Evolutionary conservation across 331 rosid species (phyloP), one percentile per base, ranked within the genome.

Genomic region (Acacia concinna): DNA sequence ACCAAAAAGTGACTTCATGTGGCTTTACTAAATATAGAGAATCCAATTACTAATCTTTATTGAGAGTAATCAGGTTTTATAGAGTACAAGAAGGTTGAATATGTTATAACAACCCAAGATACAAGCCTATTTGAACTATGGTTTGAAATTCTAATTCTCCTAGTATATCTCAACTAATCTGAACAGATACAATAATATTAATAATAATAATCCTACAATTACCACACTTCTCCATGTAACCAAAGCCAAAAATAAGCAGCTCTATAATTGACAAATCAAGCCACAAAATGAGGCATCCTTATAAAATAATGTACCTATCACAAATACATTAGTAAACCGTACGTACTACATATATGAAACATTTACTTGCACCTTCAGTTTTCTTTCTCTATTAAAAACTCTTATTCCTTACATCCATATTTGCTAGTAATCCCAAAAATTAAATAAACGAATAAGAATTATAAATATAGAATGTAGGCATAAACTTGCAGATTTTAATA

Each of bases 381-480:
- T n/a, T 71, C 81, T 72, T 10, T 64, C 4, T 89, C 5, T 90
- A 89, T 90, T 87, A 88, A 86, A 86, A 90, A 40, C 75, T 77
- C 73, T 82, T 84, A 76, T 84, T 85, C 74, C 62, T 74, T 85
- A 77, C 71, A 71, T 80, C 18, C 25, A 17, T 71, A 32, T 57
- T 25, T 82, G 34, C 30, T 77, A 37, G 32, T 56, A 57, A 85
- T 20, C 34, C 73, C 78, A 82, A 78, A 23, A 88, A 88, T 62
- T 25, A 83, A 86, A 84, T 76, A 76, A 82, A 90, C 76, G 83
- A 86, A 81, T 85, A 4, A 80, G 60, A 77, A 20, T 1, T 71
- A 40, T 56, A 56, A 56, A 21, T 56, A 75, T n/a, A 40, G 40
- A 73, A 25, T 63, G 56, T 80, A 68, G 60, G n/a, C n/a, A n/a